Evolutionary conservation across 768 basidiomycete genomes (phyloP).

Genomic region (Mycena vulgaris): DNA sequence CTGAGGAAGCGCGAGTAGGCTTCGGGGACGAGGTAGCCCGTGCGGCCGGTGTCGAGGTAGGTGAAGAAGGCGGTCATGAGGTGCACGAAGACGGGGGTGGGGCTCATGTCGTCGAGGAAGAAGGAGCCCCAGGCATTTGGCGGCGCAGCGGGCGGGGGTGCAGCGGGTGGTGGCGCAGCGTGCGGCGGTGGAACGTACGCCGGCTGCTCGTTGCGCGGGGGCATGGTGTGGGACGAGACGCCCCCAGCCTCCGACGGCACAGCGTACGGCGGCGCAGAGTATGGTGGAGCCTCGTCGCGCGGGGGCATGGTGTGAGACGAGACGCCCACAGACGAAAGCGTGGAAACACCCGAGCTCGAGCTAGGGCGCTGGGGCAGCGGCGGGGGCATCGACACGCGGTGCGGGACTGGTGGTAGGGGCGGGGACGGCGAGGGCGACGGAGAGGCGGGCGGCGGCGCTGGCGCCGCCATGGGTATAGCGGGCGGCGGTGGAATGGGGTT

Average conservation of each 20-base stretch:
- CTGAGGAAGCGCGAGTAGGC: slow-evolving; percentile 32
- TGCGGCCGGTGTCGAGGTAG: slow-evolving; percentile 29
- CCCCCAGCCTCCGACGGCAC: no score
- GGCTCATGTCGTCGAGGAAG: slow-evolving; percentile 26
- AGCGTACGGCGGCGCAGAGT: no score
- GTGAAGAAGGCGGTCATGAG: slow-evolving; percentile 26
- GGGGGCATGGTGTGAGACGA: slow-evolving; percentile 5
- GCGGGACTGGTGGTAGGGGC: neutral
- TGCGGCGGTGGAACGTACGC: no score
- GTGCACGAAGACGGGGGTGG: slow-evolving; percentile 7
- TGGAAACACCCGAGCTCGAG: neutral
- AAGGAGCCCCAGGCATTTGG: slow-evolving; percentile 33
- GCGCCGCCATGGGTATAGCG: no score
- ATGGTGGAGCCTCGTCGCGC: neutral
- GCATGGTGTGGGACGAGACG: neutral
- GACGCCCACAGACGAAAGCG: neutral
- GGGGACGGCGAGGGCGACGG: no score
- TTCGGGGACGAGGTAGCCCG: slow-evolving; percentile 32
- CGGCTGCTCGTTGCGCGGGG: neutral
- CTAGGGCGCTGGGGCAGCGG: neutral
- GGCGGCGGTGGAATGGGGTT: no score
- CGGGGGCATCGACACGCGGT: neutral
- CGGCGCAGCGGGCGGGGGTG: neutral
- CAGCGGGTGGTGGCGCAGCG: neutral
- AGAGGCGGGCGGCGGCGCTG: no score